Percentiles rank a stretch among this genome's conserved stretches.
phyloP scores from a whole-genome alignment of 345 rosid genomes.

The Lenwebbia sp. region DNA sequence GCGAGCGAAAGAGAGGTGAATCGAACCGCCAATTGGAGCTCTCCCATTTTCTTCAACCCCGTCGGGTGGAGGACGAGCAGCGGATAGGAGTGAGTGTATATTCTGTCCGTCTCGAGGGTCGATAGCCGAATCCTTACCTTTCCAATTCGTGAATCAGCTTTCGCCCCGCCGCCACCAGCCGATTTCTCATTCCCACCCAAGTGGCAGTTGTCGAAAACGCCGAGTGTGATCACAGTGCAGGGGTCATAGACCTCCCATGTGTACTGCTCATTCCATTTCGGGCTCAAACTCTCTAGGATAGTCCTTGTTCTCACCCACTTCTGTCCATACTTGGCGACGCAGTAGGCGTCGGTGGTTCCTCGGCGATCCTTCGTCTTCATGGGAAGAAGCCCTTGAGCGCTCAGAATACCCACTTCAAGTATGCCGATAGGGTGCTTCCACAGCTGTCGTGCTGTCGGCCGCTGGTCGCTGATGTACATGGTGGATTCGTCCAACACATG shows the following conservation, averaged over 20 bases:
- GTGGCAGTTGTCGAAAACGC: slow-evolving; percentile 80
- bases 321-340: slow-evolving; percentile 80
- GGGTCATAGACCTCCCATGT: slow-evolving; percentile 89
- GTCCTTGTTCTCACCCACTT: slow-evolving; percentile 88
- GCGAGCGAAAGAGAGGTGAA: slow-evolving; percentile 71
- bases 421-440: slow-evolving; percentile 88
- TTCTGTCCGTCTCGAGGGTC: slow-evolving; percentile 58
- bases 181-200: slow-evolving; percentile 52
- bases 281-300: slow-evolving; percentile 51
- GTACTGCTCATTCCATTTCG: slow-evolving; percentile 88
- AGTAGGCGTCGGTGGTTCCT: slow-evolving; percentile 64
- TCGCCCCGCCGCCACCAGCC: slow-evolving; percentile 29
- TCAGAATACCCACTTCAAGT: slow-evolving; percentile 73
- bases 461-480: slow-evolving; percentile 69
- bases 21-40: slow-evolving; percentile 63
- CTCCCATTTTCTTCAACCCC: slow-evolving; percentile 89
- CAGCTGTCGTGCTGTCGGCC: slow-evolving; percentile 76
- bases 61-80: slow-evolving; percentile 56
- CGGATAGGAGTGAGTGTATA: slow-evolving; percentile 72
- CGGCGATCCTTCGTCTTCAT: slow-evolving; percentile 66
- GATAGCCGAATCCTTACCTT: slow-evolving; percentile 74
- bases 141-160: slow-evolving; percentile 58
- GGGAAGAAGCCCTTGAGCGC: slow-evolving; percentile 69
- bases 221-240: slow-evolving; percentile 69
- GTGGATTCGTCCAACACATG: slow-evolving; percentile 93